Conservation (phyloP, 2,329 filamentous ascomycete genomes). For the Curvularia lunata region DNA sequence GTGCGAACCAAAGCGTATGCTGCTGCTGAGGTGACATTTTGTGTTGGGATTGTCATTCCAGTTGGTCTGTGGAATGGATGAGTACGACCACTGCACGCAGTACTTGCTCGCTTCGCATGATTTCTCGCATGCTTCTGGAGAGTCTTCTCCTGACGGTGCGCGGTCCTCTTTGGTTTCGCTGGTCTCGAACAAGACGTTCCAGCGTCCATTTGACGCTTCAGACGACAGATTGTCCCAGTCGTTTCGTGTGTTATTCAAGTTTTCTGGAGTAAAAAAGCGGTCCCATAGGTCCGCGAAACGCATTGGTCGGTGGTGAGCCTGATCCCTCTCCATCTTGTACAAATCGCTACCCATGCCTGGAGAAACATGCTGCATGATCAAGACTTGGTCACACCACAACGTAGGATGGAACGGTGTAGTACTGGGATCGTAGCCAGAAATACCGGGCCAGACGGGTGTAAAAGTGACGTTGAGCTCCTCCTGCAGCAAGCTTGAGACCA, state of each 20-base stretch:
- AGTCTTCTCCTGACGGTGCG: constrained; percentile 31
- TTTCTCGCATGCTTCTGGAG: constrained; percentile 37
- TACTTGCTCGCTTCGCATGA: constrained; percentile 36
- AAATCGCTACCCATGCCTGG: constrained; percentile 52
- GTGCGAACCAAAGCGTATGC: constrained; percentile 35
- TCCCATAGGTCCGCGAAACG: constrained; percentile 39
- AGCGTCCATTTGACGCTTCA: constrained; percentile 37
- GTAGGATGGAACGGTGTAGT: constrained; percentile 53
- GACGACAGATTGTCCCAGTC: constrained; percentile 46
- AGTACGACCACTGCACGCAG: constrained; percentile 47
- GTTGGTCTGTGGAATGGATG: constrained; percentile 32
- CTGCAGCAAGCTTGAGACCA: constrained; percentile 56
- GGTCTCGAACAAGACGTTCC: constrained; percentile 42
- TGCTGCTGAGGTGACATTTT: constrained; percentile 44
- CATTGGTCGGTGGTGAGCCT: constrained; percentile 27
- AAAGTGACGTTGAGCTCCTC: constrained; percentile 55
- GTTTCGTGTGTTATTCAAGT: constrained; percentile 31
- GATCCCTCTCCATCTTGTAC: constrained; percentile 54
- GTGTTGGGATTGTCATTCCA: constrained; percentile 43
- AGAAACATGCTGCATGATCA: constrained; percentile 54
- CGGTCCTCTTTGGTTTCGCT: constrained; percentile 23
- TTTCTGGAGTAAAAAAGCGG: constrained; percentile 38
- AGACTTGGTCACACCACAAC: constrained; percentile 49
- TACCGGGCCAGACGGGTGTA: constrained; percentile 55
- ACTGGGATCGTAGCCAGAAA: constrained; percentile 39